These are phyloP conservation scores for Tephrocybe rancida DNA, from an alignment of 768 basidiomycete species.

Conservation along the genomic window DNA sequence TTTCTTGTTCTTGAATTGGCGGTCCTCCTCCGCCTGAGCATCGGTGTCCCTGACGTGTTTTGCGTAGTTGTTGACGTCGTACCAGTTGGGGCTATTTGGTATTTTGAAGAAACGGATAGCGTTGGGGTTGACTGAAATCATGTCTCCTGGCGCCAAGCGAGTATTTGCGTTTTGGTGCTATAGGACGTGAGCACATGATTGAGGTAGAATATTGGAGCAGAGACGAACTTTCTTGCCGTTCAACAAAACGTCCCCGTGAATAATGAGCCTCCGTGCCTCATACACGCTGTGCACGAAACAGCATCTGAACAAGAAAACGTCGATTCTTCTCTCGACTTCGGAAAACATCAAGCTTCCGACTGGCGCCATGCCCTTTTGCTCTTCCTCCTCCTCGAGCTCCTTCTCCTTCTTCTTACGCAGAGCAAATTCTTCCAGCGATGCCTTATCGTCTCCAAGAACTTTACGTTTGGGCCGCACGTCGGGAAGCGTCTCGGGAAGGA, in stretches of 20 bases:
- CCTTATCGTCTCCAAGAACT: conserved; percentile 46
- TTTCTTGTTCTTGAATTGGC: neutral
- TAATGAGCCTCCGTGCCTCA: conserved; percentile 82
- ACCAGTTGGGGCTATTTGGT: conserved; percentile 31
- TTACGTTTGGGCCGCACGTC: conserved; percentile 72
- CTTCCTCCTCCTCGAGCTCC: conserved; percentile 52
- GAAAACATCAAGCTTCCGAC: conserved; percentile 95
- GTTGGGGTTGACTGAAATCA: conserved; percentile 85
- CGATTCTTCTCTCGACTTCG: conserved; percentile 93
- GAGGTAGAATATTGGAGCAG: neutral
- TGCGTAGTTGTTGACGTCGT: conserved; percentile 33
- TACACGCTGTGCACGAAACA: conserved; percentile 91
- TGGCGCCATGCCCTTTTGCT: conserved; percentile 73
- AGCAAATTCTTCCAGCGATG: conserved; percentile 59
- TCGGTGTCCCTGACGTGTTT: conserved; percentile 9
- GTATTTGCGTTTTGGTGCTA: conserved; percentile 87
- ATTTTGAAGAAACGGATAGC: conserved; percentile 74
- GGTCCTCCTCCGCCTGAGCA: conserved; percentile 3
- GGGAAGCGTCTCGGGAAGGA: conserved; percentile 83
- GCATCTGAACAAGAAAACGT: conserved; percentile 87
- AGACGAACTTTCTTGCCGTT: conserved; percentile 85
- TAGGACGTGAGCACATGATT: neutral
- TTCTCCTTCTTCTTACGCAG: conserved; percentile 53
- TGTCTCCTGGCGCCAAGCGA: conserved; percentile 90
- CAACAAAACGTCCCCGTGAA: conserved; percentile 84